Base-by-base conservation (phyloP, 2,329 filamentous ascomycete species). In the Trichoderma lentiforme region DNA sequence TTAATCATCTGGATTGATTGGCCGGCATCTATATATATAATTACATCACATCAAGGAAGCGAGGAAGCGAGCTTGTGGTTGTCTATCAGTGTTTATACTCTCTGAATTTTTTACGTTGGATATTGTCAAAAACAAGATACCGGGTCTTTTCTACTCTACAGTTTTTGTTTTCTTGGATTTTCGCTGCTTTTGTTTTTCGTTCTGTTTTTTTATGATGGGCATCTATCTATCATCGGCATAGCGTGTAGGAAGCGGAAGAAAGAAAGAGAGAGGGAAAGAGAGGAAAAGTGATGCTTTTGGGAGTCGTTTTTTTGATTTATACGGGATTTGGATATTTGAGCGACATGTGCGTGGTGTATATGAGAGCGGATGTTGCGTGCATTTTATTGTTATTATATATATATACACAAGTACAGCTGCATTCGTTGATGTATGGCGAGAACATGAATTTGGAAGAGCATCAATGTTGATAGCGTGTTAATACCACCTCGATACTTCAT, bases 171-270 rank as follows among this genome's bases (percentile, higher is more conserved):
- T 28, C 1, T 43, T 58, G n/a, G n/a, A 60, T 34, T 68, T 32
- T 2, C 26, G 26, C 26, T 68, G 51, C 7, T n/a, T 34, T 30
- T 32, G 36, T 28, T 28, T 28, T 28, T 47, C 47, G 8, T 26
- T 30, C 36, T 6, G 2, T 39, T 28, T n/a, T 28, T 14, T 14
- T 14, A 7, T 60, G n/a, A 26, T 34, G 36, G 15, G 14, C 26
- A 69, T 43, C 39, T 43, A 43, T 68, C 32, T 21, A 34, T 32
- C 66, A 69, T 28, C 56, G 11, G 39, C 66, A 69, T 69, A 58
- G 66, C 66, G 26, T 67, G 63, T 53, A 57, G 34, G 9, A 24
- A 70, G 39, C 18, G 21, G 6, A 26, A 69, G 32, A 43, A 26
- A 69, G 32, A 57, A 24, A 6, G n/a, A 56, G 28, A 47, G 6